Evolutionary conservation across 2,329 filamentous ascomycete genomes (phyloP), one percentile per base, ranked within the genome.

Genomic region (Beauveria medogensis): DNA sequence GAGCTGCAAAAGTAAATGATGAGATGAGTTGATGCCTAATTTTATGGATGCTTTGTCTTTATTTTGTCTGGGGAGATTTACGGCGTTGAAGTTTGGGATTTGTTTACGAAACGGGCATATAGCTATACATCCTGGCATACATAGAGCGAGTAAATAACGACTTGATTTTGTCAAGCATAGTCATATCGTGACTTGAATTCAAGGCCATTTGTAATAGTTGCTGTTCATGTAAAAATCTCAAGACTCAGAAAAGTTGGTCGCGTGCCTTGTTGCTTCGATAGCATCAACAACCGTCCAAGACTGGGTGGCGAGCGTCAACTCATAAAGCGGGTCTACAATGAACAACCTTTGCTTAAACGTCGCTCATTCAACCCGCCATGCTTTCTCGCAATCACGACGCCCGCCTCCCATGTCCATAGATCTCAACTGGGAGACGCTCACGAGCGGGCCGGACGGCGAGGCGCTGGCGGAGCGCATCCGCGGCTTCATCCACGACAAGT

Each of bases 361-460:
- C 24, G 14, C 40, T 56, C 61, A 43, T 55, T 34, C 47, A 41
- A 56, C 34, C 22, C 20, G 14, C 46, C 55, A 58, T 58, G 55
- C 43, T 30, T 50, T 24, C 16, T 28, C 14, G 26, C 10, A 24
- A 1, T 22, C 2, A 12, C 57, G 18, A 53, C 57, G n/a, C 4
- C 40, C 26, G 28, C 48, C 12, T 37, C 26, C 63, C 66, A 99
- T 99, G 94, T 97, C 94, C 67, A 93, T 99, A 78, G 92, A 97
- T 71, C 88, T 99, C 73, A 92, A 96, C 76, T 99, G 94, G 94
- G 88, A 94, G 70, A 89, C 89, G 64, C 84, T 97, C 71, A 97
- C 93, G 24, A 87, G 86, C 64, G 94, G 94, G 30, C 85, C 91
- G 54, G 93, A 97, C 74, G 93, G 94, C 60, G 82, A 87, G 65